These are phyloP conservation scores for Colletotrichum lupini DNA, from an alignment of 2,329 filamentous ascomycete genomes.

Conservation along the genomic window DNA sequence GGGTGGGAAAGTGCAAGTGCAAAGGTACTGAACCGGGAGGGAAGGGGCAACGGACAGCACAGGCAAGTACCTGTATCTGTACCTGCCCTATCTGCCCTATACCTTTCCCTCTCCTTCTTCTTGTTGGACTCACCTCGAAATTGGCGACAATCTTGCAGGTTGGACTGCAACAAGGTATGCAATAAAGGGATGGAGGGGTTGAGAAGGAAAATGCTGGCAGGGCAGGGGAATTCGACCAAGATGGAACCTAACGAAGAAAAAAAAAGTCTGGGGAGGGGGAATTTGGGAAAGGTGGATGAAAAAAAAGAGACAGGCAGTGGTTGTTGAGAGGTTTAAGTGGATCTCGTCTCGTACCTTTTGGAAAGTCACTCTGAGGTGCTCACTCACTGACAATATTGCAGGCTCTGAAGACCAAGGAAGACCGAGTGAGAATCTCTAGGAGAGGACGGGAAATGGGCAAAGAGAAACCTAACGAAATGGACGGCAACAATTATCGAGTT, in stretches of 20 bases:
- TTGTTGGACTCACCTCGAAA: conserved; percentile 14
- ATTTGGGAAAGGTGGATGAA: neutral
- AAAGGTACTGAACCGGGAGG: too few species aligned
- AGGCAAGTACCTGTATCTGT: neutral
- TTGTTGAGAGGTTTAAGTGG: conserved; percentile 39
- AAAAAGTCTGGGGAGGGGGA: conserved; percentile 24
- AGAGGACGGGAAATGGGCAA: neutral
- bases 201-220: conserved; percentile 8
- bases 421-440: neutral
- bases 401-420: neutral
- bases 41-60: neutral
- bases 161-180: neutral
- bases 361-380: conserved; percentile 15
- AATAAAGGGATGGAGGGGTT: conserved; percentile 16
- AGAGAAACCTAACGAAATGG: neutral
- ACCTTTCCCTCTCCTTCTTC: neutral
- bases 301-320: conserved; percentile 28
- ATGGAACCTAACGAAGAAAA: neutral
- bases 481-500: neutral
- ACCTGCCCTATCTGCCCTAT: neutral
- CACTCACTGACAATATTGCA: conserved; percentile 9
- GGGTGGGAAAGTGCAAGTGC: neutral
- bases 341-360: conserved; percentile 22
- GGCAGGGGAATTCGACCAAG: neutral
- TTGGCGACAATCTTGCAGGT: neutral